Base-by-base conservation (phyloP, 202 grass and related monocot species). In the Carex sylvatica region DNA sequence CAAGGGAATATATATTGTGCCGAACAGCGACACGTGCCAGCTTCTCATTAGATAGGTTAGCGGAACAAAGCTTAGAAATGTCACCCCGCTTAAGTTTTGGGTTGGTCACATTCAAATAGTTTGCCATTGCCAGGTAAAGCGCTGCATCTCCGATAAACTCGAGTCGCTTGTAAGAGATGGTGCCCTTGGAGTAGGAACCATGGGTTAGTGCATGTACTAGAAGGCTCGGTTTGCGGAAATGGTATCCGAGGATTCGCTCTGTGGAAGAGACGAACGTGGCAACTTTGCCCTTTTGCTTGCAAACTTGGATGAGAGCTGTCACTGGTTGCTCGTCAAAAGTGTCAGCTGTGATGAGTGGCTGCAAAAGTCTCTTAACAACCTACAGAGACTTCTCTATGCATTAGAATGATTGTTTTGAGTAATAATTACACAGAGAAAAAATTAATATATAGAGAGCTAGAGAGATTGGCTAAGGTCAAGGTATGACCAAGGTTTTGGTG, bases 101-200 rank as follows among this genome's bases (percentile, higher is more conserved):
- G 61, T 98, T 82, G 53, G 86, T 81, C 19, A 90, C 72, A 83
- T 78, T 92, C 16, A 93, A 68, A 81, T 80, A 93, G 31, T 82
- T 89, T 19, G 85, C 62, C 72, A 98, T 79, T 40, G 95, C 92
- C 47, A 92, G 82, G 20, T 87, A 81, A 7, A 98, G 85, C 18
- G 79, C 88, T 26, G 95, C 86, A 63, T 97, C 95, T 31, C 95
- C 95, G 31, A 97, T 51, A 82, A 93, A 94, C 88, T 94, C 95
- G 14, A 98, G 92, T 61, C 90, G 83, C 82, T 94, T 56, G 90
- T 98, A 94, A 10, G 86, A 42, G 40, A 3, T 6, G 4, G 49
- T 31, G 66, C 60, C 42, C 0, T 84, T 74, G 40, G 74, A 35
- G 82, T 73, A 83, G 70, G 94, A 97, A 26, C 85, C 71, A 82